Percentiles rank a stretch among this genome's conserved stretches.
These are phyloP conservation scores for Rasamsonia emersonii DNA, from an alignment of 2,329 filamentous ascomycete species.

Conservation along the genomic window DNA sequence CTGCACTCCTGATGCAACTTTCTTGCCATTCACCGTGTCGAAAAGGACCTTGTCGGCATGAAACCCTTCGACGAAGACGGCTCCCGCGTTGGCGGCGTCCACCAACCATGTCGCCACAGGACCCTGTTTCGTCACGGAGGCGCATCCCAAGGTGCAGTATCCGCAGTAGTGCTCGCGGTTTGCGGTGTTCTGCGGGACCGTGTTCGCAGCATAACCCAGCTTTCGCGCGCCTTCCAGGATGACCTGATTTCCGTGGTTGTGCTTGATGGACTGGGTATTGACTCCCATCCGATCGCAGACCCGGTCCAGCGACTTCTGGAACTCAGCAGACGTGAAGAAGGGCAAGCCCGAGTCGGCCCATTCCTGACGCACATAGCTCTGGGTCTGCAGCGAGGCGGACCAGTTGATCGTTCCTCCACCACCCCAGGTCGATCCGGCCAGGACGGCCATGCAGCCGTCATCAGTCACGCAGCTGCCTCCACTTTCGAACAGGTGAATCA, in stretches of 20 bases:
- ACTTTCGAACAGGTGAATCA: conserved; percentile 60
- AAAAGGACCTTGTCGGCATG: conserved; percentile 63
- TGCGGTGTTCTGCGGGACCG: conserved; percentile 72
- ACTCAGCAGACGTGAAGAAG: conserved; percentile 66
- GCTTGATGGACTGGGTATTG: conserved; percentile 54
- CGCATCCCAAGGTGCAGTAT: conserved; percentile 52
- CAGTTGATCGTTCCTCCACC: conserved; percentile 87
- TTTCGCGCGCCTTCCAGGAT: conserved; percentile 67
- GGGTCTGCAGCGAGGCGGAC: conserved; percentile 60
- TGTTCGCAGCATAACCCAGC: conserved; percentile 61
- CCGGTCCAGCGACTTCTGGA: conserved; percentile 68
- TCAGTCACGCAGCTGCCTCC: conserved; percentile 50
- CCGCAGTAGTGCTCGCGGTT: conserved; percentile 67
- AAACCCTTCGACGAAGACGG: conserved; percentile 77
- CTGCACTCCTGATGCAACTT: conserved; percentile 59
- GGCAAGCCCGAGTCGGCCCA: conserved; percentile 64
- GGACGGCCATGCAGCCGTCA: conserved; percentile 50
- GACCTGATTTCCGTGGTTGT: conserved; percentile 63
- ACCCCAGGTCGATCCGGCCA: conserved; percentile 68
- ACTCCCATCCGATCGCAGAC: conserved; percentile 76
- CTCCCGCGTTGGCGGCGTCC: conserved; percentile 67
- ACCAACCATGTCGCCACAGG: conserved; percentile 69
- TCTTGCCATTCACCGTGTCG: conserved; percentile 41
- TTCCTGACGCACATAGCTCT: conserved; percentile 67
- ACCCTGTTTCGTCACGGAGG: conserved; percentile 66